Percentiles rank a stretch among this genome's conserved stretches.
Conservation (phyloP, 164 flowering plant species). For the Piper longum region DNA sequence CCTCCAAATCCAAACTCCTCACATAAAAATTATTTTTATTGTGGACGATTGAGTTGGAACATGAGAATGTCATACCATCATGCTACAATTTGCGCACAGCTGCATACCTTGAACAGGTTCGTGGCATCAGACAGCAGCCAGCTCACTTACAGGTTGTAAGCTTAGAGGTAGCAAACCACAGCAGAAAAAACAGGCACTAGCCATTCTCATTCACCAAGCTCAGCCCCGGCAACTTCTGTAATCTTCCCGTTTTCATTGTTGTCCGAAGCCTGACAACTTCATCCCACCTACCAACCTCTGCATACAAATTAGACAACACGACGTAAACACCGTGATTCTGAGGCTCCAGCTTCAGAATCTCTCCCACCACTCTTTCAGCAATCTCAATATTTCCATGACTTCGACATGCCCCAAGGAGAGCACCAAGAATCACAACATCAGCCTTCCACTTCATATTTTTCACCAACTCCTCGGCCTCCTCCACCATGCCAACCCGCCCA, state of each 20-base stretch:
- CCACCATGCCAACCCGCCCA: slow-evolving; percentile 34
- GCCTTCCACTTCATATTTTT: slow-evolving; percentile 42
- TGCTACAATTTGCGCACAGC: too few species aligned
- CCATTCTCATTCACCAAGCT: slow-evolving; percentile 18
- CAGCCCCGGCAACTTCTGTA: slow-evolving; percentile 35
- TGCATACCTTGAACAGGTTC: too few species aligned
- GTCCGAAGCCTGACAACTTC: slow-evolving; percentile 29
- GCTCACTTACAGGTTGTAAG: too few species aligned
- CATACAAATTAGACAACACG: slow-evolving; percentile 36
- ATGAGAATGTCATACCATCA: too few species aligned
- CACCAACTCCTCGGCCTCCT: slow-evolving; percentile 52
- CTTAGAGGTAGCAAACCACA: too few species aligned
- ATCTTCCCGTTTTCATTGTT: slow-evolving; percentile 23
- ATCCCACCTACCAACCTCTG: slow-evolving; percentile 35
- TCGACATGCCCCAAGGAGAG: slow-evolving; percentile 45
- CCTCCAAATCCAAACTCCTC: too few species aligned
- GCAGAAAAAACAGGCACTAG: not conserved
- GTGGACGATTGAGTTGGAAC: too few species aligned
- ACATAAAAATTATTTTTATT: too few species aligned
- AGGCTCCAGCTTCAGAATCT: slow-evolving; percentile 34
- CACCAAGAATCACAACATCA: slow-evolving; percentile 52
- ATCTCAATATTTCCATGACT: slow-evolving; percentile 30
- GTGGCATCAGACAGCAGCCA: too few species aligned
- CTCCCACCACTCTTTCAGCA: slow-evolving; percentile 31
- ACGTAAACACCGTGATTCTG: slow-evolving; percentile 34